Evolutionary conservation across 2,329 filamentous ascomycete species (phyloP).

Genomic region (Fusarium acutatum): DNA sequence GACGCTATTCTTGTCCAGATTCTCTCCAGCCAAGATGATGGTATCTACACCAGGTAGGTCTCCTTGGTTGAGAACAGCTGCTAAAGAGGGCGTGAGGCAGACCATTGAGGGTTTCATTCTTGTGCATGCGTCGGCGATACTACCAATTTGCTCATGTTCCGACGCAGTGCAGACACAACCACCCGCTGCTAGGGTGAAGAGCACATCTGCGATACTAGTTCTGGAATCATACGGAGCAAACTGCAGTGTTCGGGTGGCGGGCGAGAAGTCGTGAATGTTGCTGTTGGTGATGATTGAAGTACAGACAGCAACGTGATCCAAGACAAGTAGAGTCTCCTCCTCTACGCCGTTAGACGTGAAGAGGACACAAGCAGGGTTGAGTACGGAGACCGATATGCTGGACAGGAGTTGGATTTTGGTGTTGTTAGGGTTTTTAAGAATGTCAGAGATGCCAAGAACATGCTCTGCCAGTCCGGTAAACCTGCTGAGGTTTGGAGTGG

Average conservation of each 20-base stretch:
- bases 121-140: not conserved
- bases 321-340: not conserved
- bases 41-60: not conserved
- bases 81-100: not conserved
- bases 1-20: not conserved
- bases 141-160: not conserved
- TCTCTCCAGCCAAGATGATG: not conserved
- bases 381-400: not conserved
- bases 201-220: not conserved
- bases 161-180: not conserved
- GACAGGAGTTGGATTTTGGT: not conserved
- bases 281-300: constrained; percentile 3
- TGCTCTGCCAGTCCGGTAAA: not conserved
- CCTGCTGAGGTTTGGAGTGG: not conserved
- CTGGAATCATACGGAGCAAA: not conserved
- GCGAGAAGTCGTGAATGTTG: constrained; percentile 1
- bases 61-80: not conserved
- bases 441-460: not conserved
- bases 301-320: constrained; percentile 2
- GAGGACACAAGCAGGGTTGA: not conserved
- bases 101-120: not conserved
- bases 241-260: not conserved
- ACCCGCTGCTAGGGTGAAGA: not conserved
- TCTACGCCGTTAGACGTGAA: not conserved
- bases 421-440: not conserved